Conservation (phyloP, 2,329 filamentous ascomycete genomes). For the Alternaria panax region DNA sequence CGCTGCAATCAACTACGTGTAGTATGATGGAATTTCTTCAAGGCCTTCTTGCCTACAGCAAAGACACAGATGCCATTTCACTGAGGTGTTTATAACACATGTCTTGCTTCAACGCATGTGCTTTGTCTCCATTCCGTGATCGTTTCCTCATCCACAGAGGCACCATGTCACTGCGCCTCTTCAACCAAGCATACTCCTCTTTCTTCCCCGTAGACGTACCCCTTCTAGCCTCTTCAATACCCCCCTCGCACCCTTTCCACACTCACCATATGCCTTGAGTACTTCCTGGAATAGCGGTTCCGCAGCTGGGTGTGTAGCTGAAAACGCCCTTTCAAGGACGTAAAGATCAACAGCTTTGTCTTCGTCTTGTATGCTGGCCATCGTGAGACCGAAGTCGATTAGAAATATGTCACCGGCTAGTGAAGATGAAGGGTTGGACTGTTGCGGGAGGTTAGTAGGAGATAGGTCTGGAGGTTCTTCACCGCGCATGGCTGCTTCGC, state of each 20-base stretch:
- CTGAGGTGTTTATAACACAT: neutral
- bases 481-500: constrained; percentile 33
- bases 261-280: constrained; percentile 74
- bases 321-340: constrained; percentile 92
- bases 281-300: constrained; percentile 78
- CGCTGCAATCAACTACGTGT: neutral
- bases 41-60: neutral
- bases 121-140: neutral
- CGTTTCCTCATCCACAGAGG: neutral
- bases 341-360: constrained; percentile 96
- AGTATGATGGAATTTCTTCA: neutral
- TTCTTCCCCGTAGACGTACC: constrained; percentile 90
- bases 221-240: constrained; percentile 87
- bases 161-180: neutral
- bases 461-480: constrained; percentile 17
- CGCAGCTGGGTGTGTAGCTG: constrained; percentile 88
- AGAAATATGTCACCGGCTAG: constrained; percentile 79
- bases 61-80: neutral
- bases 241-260: constrained; percentile 74
- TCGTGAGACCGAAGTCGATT: constrained; percentile 93
- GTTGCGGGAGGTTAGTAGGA: neutral
- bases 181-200: constrained; percentile 94
- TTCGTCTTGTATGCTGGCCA: constrained; percentile 82
- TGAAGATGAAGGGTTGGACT: constrained; percentile 19
- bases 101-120: neutral